Evolutionary conservation across 2,329 filamentous ascomycete genomes (phyloP), one percentile per base, ranked within the genome.

Genomic region (Myriangium duriaei): DNA sequence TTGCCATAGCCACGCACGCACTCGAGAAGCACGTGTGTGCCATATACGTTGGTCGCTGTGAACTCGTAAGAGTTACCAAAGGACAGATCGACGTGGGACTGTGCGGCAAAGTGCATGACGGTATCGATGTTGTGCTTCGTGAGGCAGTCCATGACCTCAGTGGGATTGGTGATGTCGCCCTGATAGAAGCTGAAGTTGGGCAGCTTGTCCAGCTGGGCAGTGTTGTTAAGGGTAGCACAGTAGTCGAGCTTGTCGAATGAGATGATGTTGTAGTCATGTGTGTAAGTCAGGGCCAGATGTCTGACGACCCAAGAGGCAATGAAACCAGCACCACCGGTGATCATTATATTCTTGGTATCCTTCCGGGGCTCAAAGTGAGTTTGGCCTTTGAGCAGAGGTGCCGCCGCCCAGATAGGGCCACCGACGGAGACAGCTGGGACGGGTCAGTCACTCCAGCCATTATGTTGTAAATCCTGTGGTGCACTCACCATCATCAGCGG

Each of bases 171-270:
- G 47, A 88, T 75, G 51, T 88, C 81, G 39, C 83, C 82, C 54
- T 82, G 76, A 57, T 83, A 80, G 56, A 88, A 88, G 18, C 68
- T 72, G 57, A 87, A 91, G 59, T 87, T 88, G 39, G 69, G 65
- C 48, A 69, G 71, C 45, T 70, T 68, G 49, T 80, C 71, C 34
- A 88, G 69, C 35, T 72, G 67, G 31, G 76, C 69, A 3, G 81
- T 84, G 59, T 88, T 91, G 64, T 86, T 84, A 48, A 85, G 65
- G 5, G 81, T 81, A 5, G 82, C 72, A 61, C 81, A 86, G 61
- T 86, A 85, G 56, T 88, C 82, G 42, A 88, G 68, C 60, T 87
- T 88, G 62, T 91, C 83, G 51, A 87, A 85, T 21, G 79, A 87
- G 35, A 88, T 68, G 45, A 88, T 73, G 52, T 81, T 82, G 67